Evolutionary conservation across 106 monocot genomes (phyloP).

Genomic region (Dioscorea dumetorum): DNA sequence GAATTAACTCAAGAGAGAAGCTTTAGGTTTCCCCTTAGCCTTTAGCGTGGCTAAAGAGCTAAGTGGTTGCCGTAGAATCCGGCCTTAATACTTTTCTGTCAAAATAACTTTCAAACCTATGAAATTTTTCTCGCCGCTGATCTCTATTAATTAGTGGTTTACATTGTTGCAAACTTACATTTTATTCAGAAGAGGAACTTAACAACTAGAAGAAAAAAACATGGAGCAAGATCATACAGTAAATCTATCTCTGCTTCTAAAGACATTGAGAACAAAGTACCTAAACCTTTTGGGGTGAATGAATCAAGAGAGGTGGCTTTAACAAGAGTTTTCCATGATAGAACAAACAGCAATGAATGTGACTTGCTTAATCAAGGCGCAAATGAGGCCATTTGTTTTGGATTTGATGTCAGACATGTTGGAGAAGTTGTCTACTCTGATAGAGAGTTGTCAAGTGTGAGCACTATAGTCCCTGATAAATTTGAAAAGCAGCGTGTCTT

Average conservation of each 20-base stretch:
- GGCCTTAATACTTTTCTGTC: too few relatives aligned
- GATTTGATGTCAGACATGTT: conserved; percentile 3
- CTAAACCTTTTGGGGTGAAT: neutral
- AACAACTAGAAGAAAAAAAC: conserved; percentile 22
- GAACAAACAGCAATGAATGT: conserved; percentile 6
- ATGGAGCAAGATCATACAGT: neutral
- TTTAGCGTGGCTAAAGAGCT: too few relatives aligned
- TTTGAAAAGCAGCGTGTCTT: neutral
- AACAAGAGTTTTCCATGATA: conserved; percentile 25
- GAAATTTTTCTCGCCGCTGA: too few relatives aligned
- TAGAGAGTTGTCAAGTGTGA: neutral
- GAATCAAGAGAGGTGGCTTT: conserved; percentile 16
- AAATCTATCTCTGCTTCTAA: conserved; percentile 17
- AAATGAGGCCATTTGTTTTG: conserved; percentile 6
- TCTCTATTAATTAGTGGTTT: too few relatives aligned
- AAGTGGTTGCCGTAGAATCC: too few relatives aligned
- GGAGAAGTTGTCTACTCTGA: neutral
- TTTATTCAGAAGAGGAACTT: conserved; percentile 22
- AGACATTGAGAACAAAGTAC: conserved; percentile 6
- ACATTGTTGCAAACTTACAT: neutral
- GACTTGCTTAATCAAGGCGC: neutral
- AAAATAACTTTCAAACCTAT: too few relatives aligned
- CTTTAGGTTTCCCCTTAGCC: too few relatives aligned
- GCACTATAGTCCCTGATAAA: neutral
- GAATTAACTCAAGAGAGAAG: too few relatives aligned